phyloP scores from a whole-genome alignment of 495 filamentous ascomycete species.

The Aspergillus haitiensis region DNA sequence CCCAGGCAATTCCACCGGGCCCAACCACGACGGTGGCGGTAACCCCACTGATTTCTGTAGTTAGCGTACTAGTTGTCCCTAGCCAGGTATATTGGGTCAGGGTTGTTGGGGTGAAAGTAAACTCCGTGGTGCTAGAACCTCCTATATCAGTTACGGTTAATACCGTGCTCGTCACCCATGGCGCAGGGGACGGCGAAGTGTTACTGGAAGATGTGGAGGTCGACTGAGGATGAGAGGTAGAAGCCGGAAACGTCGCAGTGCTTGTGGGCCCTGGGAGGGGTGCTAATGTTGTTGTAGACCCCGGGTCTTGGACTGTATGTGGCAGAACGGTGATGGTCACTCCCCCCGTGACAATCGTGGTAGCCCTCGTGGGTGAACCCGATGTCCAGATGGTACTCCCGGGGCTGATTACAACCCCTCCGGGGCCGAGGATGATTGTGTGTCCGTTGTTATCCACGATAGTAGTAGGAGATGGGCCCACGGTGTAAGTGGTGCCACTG shows the following conservation, averaged over 20 bases:
- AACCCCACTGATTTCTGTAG: not conserved
- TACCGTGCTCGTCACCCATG: not conserved
- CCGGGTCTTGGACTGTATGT: not conserved
- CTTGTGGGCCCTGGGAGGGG: not conserved
- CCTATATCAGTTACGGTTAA: not conserved
- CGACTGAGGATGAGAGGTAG: not conserved
- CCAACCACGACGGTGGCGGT: not conserved
- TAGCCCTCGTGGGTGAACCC: not conserved
- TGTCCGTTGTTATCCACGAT: not conserved
- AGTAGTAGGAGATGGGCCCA: not conserved
- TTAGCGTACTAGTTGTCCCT: not conserved
- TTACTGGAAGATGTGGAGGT: not conserved
- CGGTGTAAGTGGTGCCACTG: not conserved
- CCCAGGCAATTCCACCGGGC: not conserved
- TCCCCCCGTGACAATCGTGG: not conserved
- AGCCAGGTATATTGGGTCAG: not conserved
- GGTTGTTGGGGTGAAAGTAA: constrained; percentile 1
- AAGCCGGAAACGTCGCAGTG: not conserved
- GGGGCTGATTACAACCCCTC: not conserved
- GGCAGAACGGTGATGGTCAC: not conserved
- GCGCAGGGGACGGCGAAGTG: not conserved
- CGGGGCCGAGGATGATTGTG: not conserved
- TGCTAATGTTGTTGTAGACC: not conserved
- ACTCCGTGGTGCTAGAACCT: not conserved
- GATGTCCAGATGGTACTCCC: not conserved